Base-by-base conservation (phyloP, 768 basidiomycete species). In the Multifurca ochricompacta region DNA sequence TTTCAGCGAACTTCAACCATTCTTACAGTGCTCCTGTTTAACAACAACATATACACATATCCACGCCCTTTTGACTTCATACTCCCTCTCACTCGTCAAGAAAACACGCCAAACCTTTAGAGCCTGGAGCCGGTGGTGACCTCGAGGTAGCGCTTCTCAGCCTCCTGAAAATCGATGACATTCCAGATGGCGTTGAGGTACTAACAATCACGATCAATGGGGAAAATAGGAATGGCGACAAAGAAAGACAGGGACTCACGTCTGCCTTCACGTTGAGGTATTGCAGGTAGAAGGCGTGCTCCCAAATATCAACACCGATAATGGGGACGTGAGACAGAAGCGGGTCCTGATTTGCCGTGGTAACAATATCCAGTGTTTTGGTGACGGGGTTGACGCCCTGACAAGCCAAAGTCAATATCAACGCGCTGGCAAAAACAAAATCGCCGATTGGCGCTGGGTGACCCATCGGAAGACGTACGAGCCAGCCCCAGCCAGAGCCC, bases 301-400 rank as follows among this genome's bases (percentile, higher is more conserved):
- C 91, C 92, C 92, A 95, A 66, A 94, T 82, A 61, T 94, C 92
- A 62, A 96, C 85, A 40, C 92, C 91, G 62, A 94, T 87, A 73
- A 96, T 78, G 51, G 92, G 90, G 51, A 80, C 70, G 66, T 82
- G 84, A 42, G 72, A 68, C 61, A 91, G 71, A 46, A 94, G 78
- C 55, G 93, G 94, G 68, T 97, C 94, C 75, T 99, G 96, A 80
- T 99, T 98, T 5, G 91, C 69, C 30, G 96, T 98, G 39, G 96
- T 94, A 47, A 80, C 72, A 61, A 96, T 80, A 75, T 95, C 92
- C 53, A 99, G 82, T 62, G 74, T 75, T 71, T 82, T 81, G 59
- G 72, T 80, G 53, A 66, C 53, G 25, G 81, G 75, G 73, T 90
- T 87, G 52, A 78, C 71, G 4, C 91, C 93, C 87, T 88, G 48